Evolutionary conservation across 129 eudicot species (phyloP).

Genomic region (Centrapalus pauciflorus): DNA sequence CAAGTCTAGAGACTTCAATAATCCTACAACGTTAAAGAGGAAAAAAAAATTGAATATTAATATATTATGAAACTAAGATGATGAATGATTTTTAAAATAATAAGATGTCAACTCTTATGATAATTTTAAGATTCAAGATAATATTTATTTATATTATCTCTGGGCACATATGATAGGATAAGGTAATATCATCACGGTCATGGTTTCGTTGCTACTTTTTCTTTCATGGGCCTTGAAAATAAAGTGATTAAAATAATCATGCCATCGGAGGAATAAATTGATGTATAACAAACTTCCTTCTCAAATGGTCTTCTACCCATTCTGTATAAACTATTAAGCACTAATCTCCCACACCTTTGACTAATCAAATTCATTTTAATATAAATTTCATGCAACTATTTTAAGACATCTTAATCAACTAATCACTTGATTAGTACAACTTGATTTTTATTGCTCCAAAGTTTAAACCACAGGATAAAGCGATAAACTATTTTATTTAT

Average conservation of each 20-base stretch:
- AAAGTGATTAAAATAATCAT: not conserved
- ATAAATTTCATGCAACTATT: not conserved
- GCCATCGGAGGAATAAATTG: not conserved
- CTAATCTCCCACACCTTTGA: not conserved
- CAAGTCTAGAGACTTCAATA: too few relatives aligned
- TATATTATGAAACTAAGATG: too few relatives aligned
- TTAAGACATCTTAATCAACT: not conserved
- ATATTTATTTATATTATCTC: not conserved
- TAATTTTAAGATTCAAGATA: too few relatives aligned
- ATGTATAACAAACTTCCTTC: not conserved
- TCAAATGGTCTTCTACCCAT: not conserved
- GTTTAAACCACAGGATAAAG: too few relatives aligned
- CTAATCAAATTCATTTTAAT: not conserved
- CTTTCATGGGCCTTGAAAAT: not conserved
- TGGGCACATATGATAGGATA: conserved; percentile 17
- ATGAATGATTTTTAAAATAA: not conserved
- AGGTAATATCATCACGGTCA: conserved; percentile 8
- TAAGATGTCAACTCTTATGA: not conserved
- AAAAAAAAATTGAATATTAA: too few relatives aligned
- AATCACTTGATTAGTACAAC: not conserved
- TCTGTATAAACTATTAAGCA: not conserved
- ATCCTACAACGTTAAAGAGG: too few relatives aligned
- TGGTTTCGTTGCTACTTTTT: not conserved
- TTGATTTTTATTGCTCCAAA: not conserved
- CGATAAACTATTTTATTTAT: too few relatives aligned